Evolutionary conservation across 2,329 filamentous ascomycete genomes (phyloP).

Genomic region (Trichoderma guizhouense): DNA sequence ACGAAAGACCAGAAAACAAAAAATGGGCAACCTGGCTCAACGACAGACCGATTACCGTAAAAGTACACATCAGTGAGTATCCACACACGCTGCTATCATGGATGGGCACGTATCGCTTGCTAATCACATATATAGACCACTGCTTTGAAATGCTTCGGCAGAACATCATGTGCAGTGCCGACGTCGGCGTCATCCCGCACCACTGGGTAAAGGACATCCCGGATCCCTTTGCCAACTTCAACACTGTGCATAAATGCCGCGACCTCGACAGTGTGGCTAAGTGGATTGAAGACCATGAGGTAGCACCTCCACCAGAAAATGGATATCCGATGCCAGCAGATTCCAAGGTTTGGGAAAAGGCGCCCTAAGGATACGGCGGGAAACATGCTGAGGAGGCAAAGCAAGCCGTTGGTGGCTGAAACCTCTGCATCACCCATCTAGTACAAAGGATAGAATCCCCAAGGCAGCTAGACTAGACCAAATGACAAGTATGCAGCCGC

Average conservation of each 20-base stretch:
- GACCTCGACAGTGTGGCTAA: not conserved
- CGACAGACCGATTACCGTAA: not conserved
- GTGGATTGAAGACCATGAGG: conserved; percentile 4
- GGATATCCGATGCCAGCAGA: not conserved
- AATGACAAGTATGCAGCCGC: too few species aligned
- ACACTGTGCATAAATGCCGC: conserved; percentile 2
- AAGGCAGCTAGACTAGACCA: too few species aligned
- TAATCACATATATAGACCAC: conserved; percentile 1
- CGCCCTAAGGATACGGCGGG: not conserved
- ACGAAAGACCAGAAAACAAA: not conserved
- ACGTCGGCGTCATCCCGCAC: conserved; percentile 2
- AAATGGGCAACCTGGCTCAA: not conserved
- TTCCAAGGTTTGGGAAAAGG: not conserved
- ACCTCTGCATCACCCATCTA: too few species aligned
- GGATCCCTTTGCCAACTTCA: conserved; percentile 2
- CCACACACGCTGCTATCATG: too few species aligned
- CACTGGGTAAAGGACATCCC: conserved; percentile 6
- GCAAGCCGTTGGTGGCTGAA: too few species aligned
- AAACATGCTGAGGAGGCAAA: too few species aligned
- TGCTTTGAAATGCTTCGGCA: conserved; percentile 7
- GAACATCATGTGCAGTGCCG: conserved; percentile 5
- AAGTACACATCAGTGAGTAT: not conserved
- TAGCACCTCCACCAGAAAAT: not conserved
- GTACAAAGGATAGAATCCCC: too few species aligned
- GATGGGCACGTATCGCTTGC: not conserved